Conservation (phyloP, 345 rosid species). For the Brassica rapa region DNA sequence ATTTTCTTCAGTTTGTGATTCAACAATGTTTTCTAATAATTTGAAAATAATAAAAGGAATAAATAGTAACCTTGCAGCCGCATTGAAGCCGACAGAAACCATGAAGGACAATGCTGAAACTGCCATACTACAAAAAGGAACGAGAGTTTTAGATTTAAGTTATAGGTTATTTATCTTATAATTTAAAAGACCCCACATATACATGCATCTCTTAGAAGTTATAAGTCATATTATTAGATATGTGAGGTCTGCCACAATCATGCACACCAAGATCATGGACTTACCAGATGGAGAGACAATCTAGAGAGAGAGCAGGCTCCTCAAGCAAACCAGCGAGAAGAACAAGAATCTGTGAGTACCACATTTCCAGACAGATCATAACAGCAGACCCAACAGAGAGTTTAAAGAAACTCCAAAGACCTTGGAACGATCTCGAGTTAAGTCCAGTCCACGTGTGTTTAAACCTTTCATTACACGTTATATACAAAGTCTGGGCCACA, state of each 20-base stretch:
- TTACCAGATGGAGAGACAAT: constrained; percentile 7
- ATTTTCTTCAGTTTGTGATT: background rate
- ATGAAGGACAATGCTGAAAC: constrained; percentile 6
- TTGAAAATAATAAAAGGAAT: background rate
- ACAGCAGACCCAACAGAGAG: constrained; percentile 4
- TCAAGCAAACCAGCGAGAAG: constrained; percentile 1
- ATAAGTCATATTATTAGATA: background rate
- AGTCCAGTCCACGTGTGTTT: constrained; percentile 16
- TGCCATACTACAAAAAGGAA: background rate
- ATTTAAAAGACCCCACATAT: background rate
- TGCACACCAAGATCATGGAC: background rate
- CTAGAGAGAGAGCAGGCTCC: constrained; percentile 10
- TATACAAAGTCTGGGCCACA: background rate
- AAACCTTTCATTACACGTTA: background rate
- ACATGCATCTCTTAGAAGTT: background rate
- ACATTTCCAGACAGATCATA: constrained; percentile 9
- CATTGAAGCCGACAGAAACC: constrained; percentile 11
- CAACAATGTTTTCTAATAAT: background rate
- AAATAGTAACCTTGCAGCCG: constrained; percentile 4
- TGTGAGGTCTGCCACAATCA: background rate
- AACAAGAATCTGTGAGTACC: constrained; percentile 4
- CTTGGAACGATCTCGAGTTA: constrained; percentile 1
- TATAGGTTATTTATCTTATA: background rate
- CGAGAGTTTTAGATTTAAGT: background rate
- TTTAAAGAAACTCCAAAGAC: constrained; percentile 2